Conservation (phyloP, 1,284 basidiomycete genomes). For the Exobasidium cylindrosporum region DNA sequence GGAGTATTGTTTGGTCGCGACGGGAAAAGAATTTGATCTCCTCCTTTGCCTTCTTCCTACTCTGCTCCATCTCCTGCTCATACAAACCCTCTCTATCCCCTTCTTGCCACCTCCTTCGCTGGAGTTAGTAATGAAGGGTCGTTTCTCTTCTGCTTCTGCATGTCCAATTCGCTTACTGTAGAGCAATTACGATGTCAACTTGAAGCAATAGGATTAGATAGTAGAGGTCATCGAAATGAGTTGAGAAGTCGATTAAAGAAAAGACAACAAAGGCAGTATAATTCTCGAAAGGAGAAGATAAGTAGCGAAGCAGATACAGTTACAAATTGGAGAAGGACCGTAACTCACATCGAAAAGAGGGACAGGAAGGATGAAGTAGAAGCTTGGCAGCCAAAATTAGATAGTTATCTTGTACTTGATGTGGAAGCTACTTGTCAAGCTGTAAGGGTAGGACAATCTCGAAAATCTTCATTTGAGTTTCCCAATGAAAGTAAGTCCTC, state of each 20-base stretch:
- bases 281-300: background rate
- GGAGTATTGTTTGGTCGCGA: too few relatives aligned
- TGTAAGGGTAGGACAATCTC: background rate
- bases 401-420: conserved; percentile 64
- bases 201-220: background rate
- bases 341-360: background rate
- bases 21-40: too few relatives aligned
- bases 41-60: too few relatives aligned
- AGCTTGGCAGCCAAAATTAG: conserved; percentile 39
- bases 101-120: too few relatives aligned
- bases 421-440: conserved; percentile 81
- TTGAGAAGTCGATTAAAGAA: background rate
- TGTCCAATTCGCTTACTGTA: background rate
- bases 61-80: too few relatives aligned
- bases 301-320: background rate
- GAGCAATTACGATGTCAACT: background rate
- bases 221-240: background rate
- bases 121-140: background rate
- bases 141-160: background rate
- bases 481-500: conserved; percentile 71
- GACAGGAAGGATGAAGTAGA: background rate
- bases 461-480: conserved; percentile 60
- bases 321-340: background rate
- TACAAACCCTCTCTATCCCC: too few relatives aligned
- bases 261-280: background rate